phyloP scores from a whole-genome alignment of 2,329 filamentous ascomycete species.

The Coniochaeta sp. region DNA sequence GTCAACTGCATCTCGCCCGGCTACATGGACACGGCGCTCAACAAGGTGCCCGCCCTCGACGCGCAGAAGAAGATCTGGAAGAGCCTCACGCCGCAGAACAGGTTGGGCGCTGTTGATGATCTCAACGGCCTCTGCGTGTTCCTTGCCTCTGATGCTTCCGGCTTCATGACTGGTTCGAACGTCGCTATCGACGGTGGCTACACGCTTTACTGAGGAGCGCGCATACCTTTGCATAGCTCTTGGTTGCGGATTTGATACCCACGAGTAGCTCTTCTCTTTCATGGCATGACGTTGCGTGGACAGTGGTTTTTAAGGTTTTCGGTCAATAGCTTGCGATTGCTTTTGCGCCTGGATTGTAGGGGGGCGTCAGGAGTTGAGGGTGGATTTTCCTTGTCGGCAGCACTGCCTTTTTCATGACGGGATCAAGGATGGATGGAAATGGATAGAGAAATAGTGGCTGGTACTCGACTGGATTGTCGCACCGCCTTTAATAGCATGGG shows the following conservation, averaged over 20 bases:
- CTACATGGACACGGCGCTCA: constrained; percentile 81
- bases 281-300: neutral
- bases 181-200: constrained; percentile 66
- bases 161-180: constrained; percentile 74
- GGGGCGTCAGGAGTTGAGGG: neutral
- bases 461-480: too few relatives aligned
- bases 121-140: constrained; percentile 73
- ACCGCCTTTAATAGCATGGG: neutral
- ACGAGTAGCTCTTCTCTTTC: neutral
- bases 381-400: neutral
- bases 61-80: constrained; percentile 80
- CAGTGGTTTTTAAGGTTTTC: neutral
- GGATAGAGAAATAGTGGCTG: neutral
- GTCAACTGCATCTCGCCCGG: constrained; percentile 81
- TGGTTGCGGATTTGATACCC: constrained; percentile 5
- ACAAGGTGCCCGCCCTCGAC: constrained; percentile 70
- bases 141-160: constrained; percentile 64
- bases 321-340: neutral
- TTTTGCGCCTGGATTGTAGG: neutral
- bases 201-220: constrained; percentile 46
- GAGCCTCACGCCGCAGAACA: constrained; percentile 64
- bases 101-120: constrained; percentile 66
- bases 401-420: neutral
- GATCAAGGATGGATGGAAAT: neutral
- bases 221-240: neutral